Evolutionary conservation across 2,329 filamentous ascomycete species (phyloP).

Genomic region (Paecilomyces niveus): DNA sequence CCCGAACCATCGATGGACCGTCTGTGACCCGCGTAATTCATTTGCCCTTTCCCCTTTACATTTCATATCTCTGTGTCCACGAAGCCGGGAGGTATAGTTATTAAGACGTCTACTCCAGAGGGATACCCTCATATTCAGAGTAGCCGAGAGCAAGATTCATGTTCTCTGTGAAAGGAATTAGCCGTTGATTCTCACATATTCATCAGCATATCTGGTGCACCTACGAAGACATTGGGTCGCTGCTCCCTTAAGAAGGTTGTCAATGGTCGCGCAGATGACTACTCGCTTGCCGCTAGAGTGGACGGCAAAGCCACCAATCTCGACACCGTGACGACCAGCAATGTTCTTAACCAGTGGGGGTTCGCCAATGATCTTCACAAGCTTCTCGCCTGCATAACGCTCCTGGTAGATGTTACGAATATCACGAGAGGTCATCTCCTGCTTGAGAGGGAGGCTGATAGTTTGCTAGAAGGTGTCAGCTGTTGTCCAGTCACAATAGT

Average conservation of each 20-base stretch:
- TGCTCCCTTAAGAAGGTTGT: conserved; percentile 89
- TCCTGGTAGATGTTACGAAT: conserved; percentile 94
- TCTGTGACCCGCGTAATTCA: background rate
- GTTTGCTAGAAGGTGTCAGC: conserved; percentile 54
- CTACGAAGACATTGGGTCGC: conserved; percentile 86
- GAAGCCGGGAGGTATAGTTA: background rate
- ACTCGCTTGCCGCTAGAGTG: conserved; percentile 83
- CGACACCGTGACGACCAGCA: conserved; percentile 75
- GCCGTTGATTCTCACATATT: conserved; percentile 6
- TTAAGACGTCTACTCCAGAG: conserved; percentile 41
- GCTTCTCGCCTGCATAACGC: conserved; percentile 88
- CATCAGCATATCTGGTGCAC: conserved; percentile 29
- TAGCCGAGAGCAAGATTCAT: conserved; percentile 91
- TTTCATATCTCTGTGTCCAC: background rate
- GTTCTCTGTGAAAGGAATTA: conserved; percentile 54
- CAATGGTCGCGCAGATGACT: conserved; percentile 89
- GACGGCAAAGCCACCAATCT: conserved; percentile 94
- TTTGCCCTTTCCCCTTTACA: background rate
- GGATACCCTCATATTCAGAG: conserved; percentile 82
- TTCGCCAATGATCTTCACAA: conserved; percentile 88
- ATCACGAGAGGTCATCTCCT: conserved; percentile 83
- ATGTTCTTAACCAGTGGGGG: conserved; percentile 80
- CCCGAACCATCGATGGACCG: background rate
- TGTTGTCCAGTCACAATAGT: conserved; percentile 3
- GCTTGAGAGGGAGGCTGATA: conserved; percentile 79